phyloP scores from a whole-genome alignment of 2,329 filamentous ascomycete genomes.

The Proliferodiscus dingleyae region DNA sequence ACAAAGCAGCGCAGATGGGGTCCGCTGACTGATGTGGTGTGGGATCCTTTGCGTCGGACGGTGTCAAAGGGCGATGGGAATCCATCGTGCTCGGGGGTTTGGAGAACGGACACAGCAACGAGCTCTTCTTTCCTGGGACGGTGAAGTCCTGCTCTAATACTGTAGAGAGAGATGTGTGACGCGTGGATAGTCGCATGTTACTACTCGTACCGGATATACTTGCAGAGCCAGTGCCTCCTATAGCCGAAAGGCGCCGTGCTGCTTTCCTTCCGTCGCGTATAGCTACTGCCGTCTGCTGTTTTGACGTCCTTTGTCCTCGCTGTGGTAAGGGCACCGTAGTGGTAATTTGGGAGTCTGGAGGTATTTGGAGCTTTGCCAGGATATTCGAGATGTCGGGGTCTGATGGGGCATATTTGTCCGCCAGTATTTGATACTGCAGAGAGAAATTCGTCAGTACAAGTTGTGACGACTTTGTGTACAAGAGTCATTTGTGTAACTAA shows the following conservation, averaged over 20 bases:
- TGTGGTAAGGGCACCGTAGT: constrained; percentile 29
- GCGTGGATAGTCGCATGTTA: constrained; percentile 37
- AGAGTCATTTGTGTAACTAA: constrained; percentile 13
- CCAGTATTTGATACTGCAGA: constrained; percentile 58
- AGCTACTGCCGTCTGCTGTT: constrained; percentile 57
- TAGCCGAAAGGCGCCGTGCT: constrained; percentile 46
- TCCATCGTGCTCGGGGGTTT: constrained; percentile 21
- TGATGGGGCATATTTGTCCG: constrained; percentile 63
- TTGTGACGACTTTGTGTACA: constrained; percentile 7
- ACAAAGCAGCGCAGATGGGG: constrained; percentile 61
- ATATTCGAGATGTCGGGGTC: constrained; percentile 63
- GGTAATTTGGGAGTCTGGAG: constrained; percentile 38
- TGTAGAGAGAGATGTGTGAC: constrained; percentile 55
- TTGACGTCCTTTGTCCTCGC: constrained; percentile 31
- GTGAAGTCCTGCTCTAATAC: constrained; percentile 87
- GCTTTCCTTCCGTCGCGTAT: constrained; percentile 60
- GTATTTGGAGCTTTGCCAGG: constrained; percentile 61
- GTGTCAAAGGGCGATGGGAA: constrained; percentile 22
- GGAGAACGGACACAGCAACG: constrained; percentile 72
- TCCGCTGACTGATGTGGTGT: constrained; percentile 49
- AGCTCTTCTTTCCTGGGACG: constrained; percentile 73
- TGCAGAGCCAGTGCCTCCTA: constrained; percentile 44
- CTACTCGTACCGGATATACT: constrained; percentile 36
- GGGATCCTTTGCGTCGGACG: constrained; percentile 33
- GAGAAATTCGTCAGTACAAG: constrained; percentile 27